Percentiles rank a stretch among this genome's conserved stretches.
Conservation (phyloP, 2,329 filamentous ascomycete species). For the Colletotrichum sansevieriae region DNA sequence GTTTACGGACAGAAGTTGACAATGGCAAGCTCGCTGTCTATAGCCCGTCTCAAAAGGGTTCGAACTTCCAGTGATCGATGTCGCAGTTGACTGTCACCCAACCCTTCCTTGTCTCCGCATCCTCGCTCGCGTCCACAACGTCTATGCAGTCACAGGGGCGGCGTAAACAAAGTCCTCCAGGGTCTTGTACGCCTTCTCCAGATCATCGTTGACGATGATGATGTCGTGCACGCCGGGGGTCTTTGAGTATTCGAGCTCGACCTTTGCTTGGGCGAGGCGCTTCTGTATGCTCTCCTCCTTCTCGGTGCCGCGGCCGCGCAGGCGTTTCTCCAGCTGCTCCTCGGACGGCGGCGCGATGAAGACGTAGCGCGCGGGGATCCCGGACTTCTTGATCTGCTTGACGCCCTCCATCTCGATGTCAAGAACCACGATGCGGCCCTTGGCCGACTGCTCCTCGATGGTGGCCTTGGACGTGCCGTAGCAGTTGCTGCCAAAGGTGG, state of each 20-base stretch:
- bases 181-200: conserved; percentile 65
- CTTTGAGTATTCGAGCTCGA: conserved; percentile 80
- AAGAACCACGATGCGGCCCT: conserved; percentile 82
- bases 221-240: conserved; percentile 67
- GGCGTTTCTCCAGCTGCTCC: conserved; percentile 78
- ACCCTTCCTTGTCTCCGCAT: too few relatives aligned
- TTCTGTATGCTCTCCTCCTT: conserved; percentile 78
- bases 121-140: too few relatives aligned
- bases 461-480: conserved; percentile 89
- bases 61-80: too few relatives aligned
- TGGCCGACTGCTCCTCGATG: conserved; percentile 79
- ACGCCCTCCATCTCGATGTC: conserved; percentile 99
- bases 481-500: conserved; percentile 85
- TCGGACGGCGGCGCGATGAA: conserved; percentile 87
- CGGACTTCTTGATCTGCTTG: conserved; percentile 88
- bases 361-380: conserved; percentile 81
- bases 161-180: conserved; percentile 64
- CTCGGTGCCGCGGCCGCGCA: conserved; percentile 84
- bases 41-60: too few relatives aligned
- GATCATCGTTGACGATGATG: conserved; percentile 57
- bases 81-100: too few relatives aligned
- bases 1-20: too few relatives aligned
- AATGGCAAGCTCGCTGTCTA: too few relatives aligned
- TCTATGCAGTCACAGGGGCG: conserved; percentile 29
- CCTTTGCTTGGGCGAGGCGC: conserved; percentile 77